These are phyloP conservation scores for Cyclocybe cylindracea DNA, from an alignment of 768 basidiomycete genomes.

Conservation along the genomic window DNA sequence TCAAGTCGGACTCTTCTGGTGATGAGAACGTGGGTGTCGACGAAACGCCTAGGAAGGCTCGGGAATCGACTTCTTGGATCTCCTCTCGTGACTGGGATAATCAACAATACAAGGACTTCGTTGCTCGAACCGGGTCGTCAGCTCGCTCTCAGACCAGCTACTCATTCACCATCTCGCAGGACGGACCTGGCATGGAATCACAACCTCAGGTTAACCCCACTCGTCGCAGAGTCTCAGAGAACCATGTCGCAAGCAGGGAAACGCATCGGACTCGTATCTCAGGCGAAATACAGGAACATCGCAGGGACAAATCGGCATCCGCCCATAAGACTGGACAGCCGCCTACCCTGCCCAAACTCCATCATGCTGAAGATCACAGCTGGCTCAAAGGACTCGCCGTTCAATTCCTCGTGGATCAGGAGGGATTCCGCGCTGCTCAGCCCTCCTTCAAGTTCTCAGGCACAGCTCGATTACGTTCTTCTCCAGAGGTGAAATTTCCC, in stretches of 20 bases:
- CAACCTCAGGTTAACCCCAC: not conserved
- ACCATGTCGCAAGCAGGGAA: constrained; percentile 1
- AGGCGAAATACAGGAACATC: not conserved
- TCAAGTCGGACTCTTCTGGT: not conserved
- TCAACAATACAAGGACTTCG: constrained; percentile 16
- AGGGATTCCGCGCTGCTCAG: constrained; percentile 69
- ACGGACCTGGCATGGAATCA: not conserved
- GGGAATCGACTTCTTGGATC: constrained; percentile 21
- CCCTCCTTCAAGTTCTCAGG: constrained; percentile 63
- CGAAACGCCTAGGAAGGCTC: constrained; percentile 10
- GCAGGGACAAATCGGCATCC: not conserved
- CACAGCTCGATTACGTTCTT: constrained; percentile 35
- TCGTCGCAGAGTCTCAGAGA: not conserved
- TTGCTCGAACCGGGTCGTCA: constrained; percentile 4
- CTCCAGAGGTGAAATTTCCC: constrained; percentile 29
- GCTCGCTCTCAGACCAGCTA: not conserved
- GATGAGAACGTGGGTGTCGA: constrained; percentile 1
- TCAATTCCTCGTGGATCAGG: constrained; percentile 80
- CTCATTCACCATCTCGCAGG: not conserved
- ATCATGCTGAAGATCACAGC: constrained; percentile 38
- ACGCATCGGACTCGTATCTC: constrained; percentile 6
- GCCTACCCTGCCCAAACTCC: constrained; percentile 7
- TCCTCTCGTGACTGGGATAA: constrained; percentile 21
- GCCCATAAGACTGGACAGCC: not conserved
- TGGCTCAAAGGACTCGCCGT: constrained; percentile 59